These are phyloP conservation scores for Colletotrichum sansevieriae DNA, from an alignment of 2,329 filamentous ascomycete species.

Conservation along the genomic window DNA sequence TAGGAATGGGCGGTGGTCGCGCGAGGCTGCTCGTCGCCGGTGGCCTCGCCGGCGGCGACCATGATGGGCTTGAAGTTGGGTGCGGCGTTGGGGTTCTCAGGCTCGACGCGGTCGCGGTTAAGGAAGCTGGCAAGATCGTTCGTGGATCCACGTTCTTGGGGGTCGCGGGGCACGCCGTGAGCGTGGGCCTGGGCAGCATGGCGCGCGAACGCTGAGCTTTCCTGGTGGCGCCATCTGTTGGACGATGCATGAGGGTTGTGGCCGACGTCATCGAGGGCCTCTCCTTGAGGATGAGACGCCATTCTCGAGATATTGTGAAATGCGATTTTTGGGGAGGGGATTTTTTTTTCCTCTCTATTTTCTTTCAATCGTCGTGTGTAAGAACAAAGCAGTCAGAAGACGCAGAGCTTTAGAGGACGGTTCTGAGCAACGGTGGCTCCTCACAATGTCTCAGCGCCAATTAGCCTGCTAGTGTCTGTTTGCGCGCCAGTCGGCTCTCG, in stretches of 20 bases:
- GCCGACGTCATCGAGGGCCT: slow-evolving; percentile 50
- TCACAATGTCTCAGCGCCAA: slow-evolving; percentile 40
- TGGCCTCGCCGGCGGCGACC: slow-evolving; percentile 55
- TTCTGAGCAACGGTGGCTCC: slow-evolving; percentile 28
- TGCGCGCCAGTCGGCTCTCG: slow-evolving; percentile 25
- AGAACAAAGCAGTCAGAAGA: slow-evolving; percentile 20
- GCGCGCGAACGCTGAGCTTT: slow-evolving; percentile 68
- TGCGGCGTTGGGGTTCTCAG: slow-evolving; percentile 48
- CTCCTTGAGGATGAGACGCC: slow-evolving; percentile 44
- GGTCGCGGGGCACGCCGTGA: slow-evolving; percentile 53
- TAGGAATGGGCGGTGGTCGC: slow-evolving; percentile 37
- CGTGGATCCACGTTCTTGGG: slow-evolving; percentile 58
- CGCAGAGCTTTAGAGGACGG: neutral
- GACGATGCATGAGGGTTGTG: slow-evolving; percentile 68
- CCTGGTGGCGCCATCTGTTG: slow-evolving; percentile 73
- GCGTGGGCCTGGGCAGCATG: slow-evolving; percentile 55
- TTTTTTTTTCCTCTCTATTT: slow-evolving; percentile 44
- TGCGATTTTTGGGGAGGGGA: neutral
- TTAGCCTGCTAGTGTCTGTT: slow-evolving; percentile 26
- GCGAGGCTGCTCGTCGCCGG: slow-evolving; percentile 45
- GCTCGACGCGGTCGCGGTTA: slow-evolving; percentile 66
- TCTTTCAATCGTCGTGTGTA: no score
- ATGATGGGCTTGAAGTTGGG: slow-evolving; percentile 63
- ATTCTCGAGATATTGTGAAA: slow-evolving; percentile 30
- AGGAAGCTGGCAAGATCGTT: slow-evolving; percentile 68